Base-by-base conservation (phyloP, 306 rosid species). In the Cicer pinnatifidum region DNA sequence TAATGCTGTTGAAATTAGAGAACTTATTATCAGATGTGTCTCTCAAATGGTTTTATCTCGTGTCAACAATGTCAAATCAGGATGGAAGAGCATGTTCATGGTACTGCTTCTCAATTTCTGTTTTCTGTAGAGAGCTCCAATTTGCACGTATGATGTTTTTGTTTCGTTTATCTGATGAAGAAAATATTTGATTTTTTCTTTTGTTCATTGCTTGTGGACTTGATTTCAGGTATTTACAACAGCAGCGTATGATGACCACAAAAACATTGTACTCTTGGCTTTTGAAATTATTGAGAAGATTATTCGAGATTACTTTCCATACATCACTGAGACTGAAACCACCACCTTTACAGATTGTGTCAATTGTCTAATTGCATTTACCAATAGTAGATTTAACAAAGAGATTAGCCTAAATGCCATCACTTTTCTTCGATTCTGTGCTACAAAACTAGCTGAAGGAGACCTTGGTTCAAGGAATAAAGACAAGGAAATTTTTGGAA, bases 61-160 rank as follows among this genome's bases (percentile, higher is more conserved):
- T 35, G 97, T 95, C 82, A 95, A 86, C 87, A 90, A 91, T 76
- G 99, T 95, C 71, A 95, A 95, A 79, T 95, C 99, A n/a, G 99
- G 99, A 88, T 95, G 99, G 99, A 95, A 95, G 90, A 91, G 97
- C 90, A 95, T 95, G 99, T 95, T 95, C 89, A 95, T 95, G 99
- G 99, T 95, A 90, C 37, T 67, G 45, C 47, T 82, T 45, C 65
- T 46, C 58, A 53, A 76, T 80, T 48, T 77, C 7, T 78, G 72
- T 66, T 68, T 46, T 83, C 11, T 48, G 35, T 73, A 50, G 46
- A 57, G 71, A 51, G 54, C 61, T 75, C 68, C 82, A 70, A 46
- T 77, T 48, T 23, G 12, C 19, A 7, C 41, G n/a, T 48, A 41
- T 16, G 16, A 62, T 33, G 33, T 33, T 73, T 64, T 71, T 64